Base-by-base conservation (phyloP, 345 rosid species). In the Euphorbia lathyris region DNA sequence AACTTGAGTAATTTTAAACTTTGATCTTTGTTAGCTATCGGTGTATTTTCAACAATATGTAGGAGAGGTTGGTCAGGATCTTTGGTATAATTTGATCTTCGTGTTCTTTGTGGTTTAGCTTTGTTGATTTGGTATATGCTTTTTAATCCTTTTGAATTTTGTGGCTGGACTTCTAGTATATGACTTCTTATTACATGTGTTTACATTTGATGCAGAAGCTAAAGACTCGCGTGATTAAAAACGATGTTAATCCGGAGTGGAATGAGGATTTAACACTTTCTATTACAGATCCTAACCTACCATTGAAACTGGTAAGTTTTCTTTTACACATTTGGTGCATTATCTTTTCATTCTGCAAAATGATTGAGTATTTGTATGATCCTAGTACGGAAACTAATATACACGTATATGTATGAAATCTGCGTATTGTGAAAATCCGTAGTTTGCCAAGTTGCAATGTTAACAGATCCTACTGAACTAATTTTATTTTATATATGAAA, bases 201-300 rank as follows among this genome's bases (percentile, higher is more conserved):
- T 26, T 32, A 6, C 58, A 23, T n/a, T 17, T 58, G 47, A 66
- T 81, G 72, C 91, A 88, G 97, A 91, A 86, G 77, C 66, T 94
- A 78, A 91, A 87, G 78, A 91, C 93, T 57, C 86, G 88, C 0
- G 93, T 90, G 19, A 74, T 90, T 36, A 88, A 87, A 74, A 75
- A 81, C 42, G 74, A 74, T 65, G 43, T 83, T 20, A 94, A 94
- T 72, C 98, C 97, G 2, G 90, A 85, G 62, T 91, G 97, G 97
- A 81, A 91, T 53, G 98, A 91, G 4, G 85, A 81, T 17, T 83
- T 94, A 45, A 94, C 97, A 36, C 90, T 94, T 36, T 85, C 93
- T 4, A 69, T 94, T 58, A 19, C 73, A 3, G 96, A 55, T 55
- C 58, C 58, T 55, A 55, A 55, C 29, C 58, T 22, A 55, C 11